Base-by-base conservation (phyloP, 129 eudicot species). In the Helianthus tuberosus region DNA sequence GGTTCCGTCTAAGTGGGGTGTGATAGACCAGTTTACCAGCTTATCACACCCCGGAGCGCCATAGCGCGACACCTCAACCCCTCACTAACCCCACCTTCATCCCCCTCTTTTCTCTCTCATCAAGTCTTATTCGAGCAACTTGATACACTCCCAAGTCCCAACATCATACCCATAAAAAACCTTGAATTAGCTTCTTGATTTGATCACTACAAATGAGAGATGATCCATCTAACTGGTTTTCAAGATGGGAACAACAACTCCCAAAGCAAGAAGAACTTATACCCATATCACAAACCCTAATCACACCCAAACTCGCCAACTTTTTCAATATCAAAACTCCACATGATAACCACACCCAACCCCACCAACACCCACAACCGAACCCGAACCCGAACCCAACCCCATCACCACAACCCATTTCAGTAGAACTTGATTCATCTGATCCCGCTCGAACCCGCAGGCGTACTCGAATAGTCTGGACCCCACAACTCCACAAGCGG, bases 401-500 rank as follows among this genome's bases (percentile, higher is more conserved):
- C 8, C 68, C 72, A 38, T 60, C 81, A 69, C 80, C 77, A 41
- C 46, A 41, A 8, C 46, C 87, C 62, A 77, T 76, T 78, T 81
- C 97, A 0, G 84, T 81, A 4, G 98, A 93, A 67, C 86, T 89
- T 17, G 98, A 94, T 25, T 88, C 98, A 5, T 74, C 96, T 52
- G 97, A 94, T 74, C 91, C 96, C 2, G 98, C 98, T 43, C 68
- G 99, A 29, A 91, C 97, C 41, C 84, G 91, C 10, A 94, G 91
- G 74, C 80, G 97, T 64, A 96, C 97, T 9, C 83, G 99, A 20
- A 83, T 95, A 0, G 99, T 95, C 15, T 95, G 99, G 99, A 95
- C 99, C 4, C 96, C 98, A 3, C 98, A 93, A 82, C 93, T 93
- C n/a, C 98, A 93, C 78, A 93, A 88, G 69, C 75, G 98, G 47